These are phyloP conservation scores for Chrysanthemum seticuspe DNA, from an alignment of 129 eudicot species.

Conservation along the genomic window DNA sequence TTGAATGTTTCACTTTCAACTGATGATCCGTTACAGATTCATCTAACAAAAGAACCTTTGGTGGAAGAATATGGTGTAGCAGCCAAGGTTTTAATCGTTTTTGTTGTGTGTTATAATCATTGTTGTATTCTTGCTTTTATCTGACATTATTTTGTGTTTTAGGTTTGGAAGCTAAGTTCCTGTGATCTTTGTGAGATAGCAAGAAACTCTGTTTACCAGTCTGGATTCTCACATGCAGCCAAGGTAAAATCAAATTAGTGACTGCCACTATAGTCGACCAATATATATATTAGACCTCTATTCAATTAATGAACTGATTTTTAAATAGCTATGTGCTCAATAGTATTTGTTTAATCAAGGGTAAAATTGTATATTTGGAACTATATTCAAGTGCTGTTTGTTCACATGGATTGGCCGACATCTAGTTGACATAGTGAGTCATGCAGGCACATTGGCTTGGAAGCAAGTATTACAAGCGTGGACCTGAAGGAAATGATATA, in stretches of 20 bases:
- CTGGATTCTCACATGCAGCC: conserved; percentile 87
- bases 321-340: too few species aligned
- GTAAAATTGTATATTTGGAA: not conserved
- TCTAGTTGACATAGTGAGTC: not conserved
- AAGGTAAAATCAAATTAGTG: conserved; percentile 47
- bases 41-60: conserved; percentile 89
- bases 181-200: conserved; percentile 98
- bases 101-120: not conserved
- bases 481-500: conserved; percentile 88
- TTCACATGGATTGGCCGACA: not conserved
- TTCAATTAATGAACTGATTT: too few species aligned
- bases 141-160: conserved; percentile 10
- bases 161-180: conserved; percentile 99
- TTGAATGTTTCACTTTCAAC: conserved; percentile 87
- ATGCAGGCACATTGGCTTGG: conserved; percentile 94
- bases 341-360: not conserved
- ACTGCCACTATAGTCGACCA: too few species aligned
- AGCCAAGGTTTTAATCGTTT: conserved; percentile 63
- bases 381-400: not conserved
- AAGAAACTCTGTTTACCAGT: conserved; percentile 91
- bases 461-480: conserved; percentile 57
- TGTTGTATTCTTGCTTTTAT: conserved; percentile 7
- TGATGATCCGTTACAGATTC: conserved; percentile 96
- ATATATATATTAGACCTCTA: too few species aligned
- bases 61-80: conserved; percentile 99